Evolutionary conservation across 345 rosid species (phyloP), one percentile per base, ranked within the genome.

Genomic region (Toxicodendron radicans): DNA sequence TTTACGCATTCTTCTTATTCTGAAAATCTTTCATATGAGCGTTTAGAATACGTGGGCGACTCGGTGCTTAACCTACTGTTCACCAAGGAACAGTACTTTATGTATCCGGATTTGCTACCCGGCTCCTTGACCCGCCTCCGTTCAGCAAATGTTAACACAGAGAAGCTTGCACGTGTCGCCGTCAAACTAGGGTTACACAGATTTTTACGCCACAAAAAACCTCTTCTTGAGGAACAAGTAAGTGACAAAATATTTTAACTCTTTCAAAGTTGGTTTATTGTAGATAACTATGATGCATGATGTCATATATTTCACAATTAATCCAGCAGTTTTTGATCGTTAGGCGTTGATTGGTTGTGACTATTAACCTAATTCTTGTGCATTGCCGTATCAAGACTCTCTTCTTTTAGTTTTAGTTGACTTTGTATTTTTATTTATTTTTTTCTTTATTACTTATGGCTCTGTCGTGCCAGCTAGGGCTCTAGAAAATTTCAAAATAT

Each of bases 151-250:
- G 91, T 92, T 0, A 81, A 92, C 27, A 82, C 84, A 0, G 95
- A 92, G 68, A 92, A 92, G 66, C 83, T 92, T 13, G 91, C 97
- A 0, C 83, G 95, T 1, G 94, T 81, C 2, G 88, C 94, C 18
- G 2, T 86, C 16, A 90, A 63, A 58, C 91, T 84, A 41, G 81
- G 82, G 0, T 61, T 90, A 24, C 73, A 87, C 38, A 81, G 79
- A 0, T 90, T 70, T 60, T 76, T 92, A 17, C 92, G 90, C 8
- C 95, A 92, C 17, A 83, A 70, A 18, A 89, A 78, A 41, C 91
- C 92, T 3, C 53, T 86, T 66, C 90, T 92, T 32, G 78, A 61
- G 3, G 83, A 89, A 51, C 88, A 90, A 76, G 97, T 92, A 85
- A 85, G 82, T 67, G 5, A 48, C 43, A 43, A 48, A 69, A 7